Percentiles rank a stretch among this genome's conserved stretches.
phyloP scores from a whole-genome alignment of 225 moss, liverwort and hornwort species.

The Rhytidiadelphus loreus region DNA sequence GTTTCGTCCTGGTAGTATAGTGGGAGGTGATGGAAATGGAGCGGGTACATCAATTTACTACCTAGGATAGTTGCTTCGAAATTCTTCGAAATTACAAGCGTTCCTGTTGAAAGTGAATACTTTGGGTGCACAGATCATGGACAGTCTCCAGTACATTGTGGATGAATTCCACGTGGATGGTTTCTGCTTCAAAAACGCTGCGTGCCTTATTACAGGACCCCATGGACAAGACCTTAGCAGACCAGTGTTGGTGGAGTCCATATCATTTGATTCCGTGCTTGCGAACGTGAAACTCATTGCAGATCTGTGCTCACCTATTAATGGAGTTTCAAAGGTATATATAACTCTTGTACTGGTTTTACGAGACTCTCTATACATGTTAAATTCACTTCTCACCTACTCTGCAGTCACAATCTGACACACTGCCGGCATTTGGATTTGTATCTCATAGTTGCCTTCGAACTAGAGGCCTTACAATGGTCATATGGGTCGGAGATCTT shows the following conservation, averaged over 20 bases:
- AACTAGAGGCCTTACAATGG: neutral
- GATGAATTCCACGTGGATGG: conserved; percentile 89
- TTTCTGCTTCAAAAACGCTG: conserved; percentile 66
- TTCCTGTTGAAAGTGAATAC: neutral
- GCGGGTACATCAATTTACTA: neutral
- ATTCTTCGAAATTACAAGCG: neutral
- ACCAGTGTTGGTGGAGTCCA: conserved; percentile 78
- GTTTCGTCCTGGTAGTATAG: neutral
- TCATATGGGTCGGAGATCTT: neutral
- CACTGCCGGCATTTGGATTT: neutral
- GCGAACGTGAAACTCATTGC: conserved; percentile 75
- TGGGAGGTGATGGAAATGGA: neutral
- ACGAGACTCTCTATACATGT: neutral
- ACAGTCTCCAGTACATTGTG: conserved; percentile 75
- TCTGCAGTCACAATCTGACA: neutral
- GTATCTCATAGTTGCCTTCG: neutral
- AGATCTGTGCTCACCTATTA: conserved; percentile 55
- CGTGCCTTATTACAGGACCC: conserved; percentile 72
- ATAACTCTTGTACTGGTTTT: neutral
- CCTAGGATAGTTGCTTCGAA: neutral
- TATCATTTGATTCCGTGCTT: conserved; percentile 75
- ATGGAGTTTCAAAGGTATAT: conserved; percentile 54
- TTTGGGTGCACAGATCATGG: conserved; percentile 49
- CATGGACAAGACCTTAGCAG: conserved; percentile 85
- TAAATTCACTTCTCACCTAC: neutral